Percentiles rank a stretch among this genome's conserved stretches.
Evolutionary conservation across 129 eudicot species (phyloP).

Genomic region (Helichrysum umbraculigerum): DNA sequence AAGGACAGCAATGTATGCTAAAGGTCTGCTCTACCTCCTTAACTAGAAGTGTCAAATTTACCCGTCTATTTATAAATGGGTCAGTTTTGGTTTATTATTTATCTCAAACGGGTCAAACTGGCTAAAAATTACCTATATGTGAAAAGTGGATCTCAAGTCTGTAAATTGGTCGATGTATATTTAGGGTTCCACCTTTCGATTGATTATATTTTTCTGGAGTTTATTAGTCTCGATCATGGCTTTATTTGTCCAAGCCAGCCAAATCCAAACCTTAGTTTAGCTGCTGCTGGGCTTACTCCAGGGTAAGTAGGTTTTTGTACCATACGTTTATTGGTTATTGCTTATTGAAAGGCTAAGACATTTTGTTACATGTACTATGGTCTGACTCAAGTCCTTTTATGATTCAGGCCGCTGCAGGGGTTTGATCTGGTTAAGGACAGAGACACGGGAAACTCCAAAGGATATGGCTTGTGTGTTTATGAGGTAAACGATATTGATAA

Average conservation of each 20-base stretch:
- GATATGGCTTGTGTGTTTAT: slow-evolving; percentile 88
- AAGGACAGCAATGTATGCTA: slow-evolving; percentile 93
- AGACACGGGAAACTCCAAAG: slow-evolving; percentile 91
- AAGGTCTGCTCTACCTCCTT: slow-evolving; percentile 48
- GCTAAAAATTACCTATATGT: neutral
- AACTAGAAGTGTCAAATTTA: neutral
- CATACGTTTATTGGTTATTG: neutral
- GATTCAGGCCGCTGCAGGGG: slow-evolving; percentile 75
- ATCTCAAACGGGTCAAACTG: slow-evolving; percentile 1
- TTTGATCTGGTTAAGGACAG: slow-evolving; percentile 92
- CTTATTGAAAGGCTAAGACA: neutral
- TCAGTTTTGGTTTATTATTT: neutral
- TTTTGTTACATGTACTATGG: slow-evolving; percentile 18
- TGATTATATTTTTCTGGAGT: no score
- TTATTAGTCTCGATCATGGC: no score
- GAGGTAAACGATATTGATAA: slow-evolving; percentile 46
- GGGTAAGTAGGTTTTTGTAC: slow-evolving; percentile 51
- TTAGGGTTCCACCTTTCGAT: no score
- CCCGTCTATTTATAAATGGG: neutral
- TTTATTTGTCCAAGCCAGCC: slow-evolving; percentile 97
- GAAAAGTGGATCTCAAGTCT: neutral
- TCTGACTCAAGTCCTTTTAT: slow-evolving; percentile 22
- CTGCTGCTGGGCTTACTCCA: slow-evolving; percentile 87
- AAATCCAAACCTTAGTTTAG: slow-evolving; percentile 75
- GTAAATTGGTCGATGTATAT: no score